Percentiles rank a stretch among this genome's conserved stretches.
phyloP scores from a whole-genome alignment of 768 basidiomycete genomes.

The Panaeolus papilionaceus region DNA sequence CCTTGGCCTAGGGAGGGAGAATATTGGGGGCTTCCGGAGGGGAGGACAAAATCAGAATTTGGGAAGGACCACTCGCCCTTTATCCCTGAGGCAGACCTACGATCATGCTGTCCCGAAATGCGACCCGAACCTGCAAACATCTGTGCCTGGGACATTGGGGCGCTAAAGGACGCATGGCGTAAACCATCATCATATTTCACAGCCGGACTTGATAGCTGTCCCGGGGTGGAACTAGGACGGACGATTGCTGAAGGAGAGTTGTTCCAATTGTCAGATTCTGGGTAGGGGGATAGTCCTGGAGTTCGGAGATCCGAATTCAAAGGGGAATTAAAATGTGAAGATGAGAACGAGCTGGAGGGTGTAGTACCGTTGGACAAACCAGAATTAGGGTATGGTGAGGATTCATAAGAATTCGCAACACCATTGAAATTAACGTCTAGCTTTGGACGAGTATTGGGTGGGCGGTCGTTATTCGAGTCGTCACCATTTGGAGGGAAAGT shows the following conservation, averaged over 20 bases:
- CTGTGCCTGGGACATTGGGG: constrained; percentile 60
- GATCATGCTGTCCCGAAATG: constrained; percentile 74
- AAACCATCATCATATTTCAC: constrained; percentile 76
- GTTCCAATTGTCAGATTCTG: constrained; percentile 63
- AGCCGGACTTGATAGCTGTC: constrained; percentile 57
- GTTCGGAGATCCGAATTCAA: constrained; percentile 53
- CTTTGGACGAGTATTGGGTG: constrained; percentile 61
- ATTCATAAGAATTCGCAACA: constrained; percentile 47
- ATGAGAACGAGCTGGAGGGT: constrained; percentile 56
- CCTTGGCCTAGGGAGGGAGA: constrained; percentile 52
- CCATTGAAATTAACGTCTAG: constrained; percentile 51
- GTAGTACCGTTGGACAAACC: constrained; percentile 59
- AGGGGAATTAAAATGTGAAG: constrained; percentile 52
- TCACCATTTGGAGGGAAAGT: constrained; percentile 62
- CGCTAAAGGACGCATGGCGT: constrained; percentile 72
- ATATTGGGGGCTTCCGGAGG: constrained; percentile 45
- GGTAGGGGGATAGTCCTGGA: constrained; percentile 49
- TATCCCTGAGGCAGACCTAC: constrained; percentile 60
- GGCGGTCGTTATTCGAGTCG: constrained; percentile 43
- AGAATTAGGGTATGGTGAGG: constrained; percentile 50
- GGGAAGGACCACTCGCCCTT: constrained; percentile 79
- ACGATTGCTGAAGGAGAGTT: constrained; percentile 60
- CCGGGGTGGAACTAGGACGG: constrained; percentile 72
- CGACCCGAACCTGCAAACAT: constrained; percentile 74
- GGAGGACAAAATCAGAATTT: constrained; percentile 60